Conservation (phyloP, 2,329 filamentous ascomycete species). For the Lomentospora prolificans region DNA sequence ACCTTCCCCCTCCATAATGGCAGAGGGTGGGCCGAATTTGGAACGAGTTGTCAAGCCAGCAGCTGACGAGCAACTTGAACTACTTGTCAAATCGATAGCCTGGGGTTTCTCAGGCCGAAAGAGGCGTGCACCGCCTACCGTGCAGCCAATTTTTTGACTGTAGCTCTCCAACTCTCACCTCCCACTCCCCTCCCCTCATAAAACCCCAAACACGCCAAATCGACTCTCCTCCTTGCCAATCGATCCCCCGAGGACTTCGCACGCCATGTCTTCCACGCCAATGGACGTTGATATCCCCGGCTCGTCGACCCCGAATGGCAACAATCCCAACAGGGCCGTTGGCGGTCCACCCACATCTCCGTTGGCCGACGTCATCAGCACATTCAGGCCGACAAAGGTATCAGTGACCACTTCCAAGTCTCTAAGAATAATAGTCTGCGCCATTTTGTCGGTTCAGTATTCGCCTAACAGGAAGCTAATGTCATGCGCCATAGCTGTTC, state of each 20-base stretch:
- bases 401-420: conserved; percentile 11
- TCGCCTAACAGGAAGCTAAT: not conserved
- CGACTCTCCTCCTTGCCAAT: not conserved
- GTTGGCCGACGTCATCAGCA: conserved; percentile 66
- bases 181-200: not conserved
- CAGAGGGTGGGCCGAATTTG: too few species aligned
- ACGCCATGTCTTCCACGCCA: conserved; percentile 39
- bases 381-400: conserved; percentile 74
- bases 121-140: too few species aligned
- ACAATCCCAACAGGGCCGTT: conserved; percentile 40
- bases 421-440: too few species aligned
- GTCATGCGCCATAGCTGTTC: conserved; percentile 51
- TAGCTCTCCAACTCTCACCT: not conserved
- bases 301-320: conserved; percentile 27
- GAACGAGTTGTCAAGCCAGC: too few species aligned
- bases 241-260: not conserved
- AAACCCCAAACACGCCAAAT: not conserved
- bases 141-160: not conserved
- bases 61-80: too few species aligned
- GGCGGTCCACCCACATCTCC: conserved; percentile 45
- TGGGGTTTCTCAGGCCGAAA: not conserved
- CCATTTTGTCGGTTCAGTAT: too few species aligned
- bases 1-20: too few species aligned
- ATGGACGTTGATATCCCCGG: conserved; percentile 46
- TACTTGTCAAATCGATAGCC: too few species aligned